Base-by-base conservation (phyloP, 2,329 filamentous ascomycete genomes). In the Ascochyta pisi region DNA sequence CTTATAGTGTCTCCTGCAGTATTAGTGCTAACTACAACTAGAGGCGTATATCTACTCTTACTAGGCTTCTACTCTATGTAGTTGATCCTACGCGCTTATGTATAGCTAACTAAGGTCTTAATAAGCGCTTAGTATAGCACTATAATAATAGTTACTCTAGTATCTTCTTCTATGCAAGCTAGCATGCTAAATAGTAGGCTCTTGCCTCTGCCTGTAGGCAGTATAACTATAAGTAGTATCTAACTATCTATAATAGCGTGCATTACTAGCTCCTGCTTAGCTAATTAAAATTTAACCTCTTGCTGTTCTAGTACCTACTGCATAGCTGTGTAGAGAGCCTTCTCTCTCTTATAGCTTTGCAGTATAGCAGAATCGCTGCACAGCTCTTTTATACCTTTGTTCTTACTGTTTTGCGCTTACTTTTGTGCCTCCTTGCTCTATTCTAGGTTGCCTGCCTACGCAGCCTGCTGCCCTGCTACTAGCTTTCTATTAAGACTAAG, bases 101-200 rank as follows among this genome's bases (percentile, higher is more conserved):
- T 16, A 1, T 16, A 16, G 16, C 16, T 16, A 16, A 16, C 16
- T 16, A 16, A 1, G 16, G 16, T 16, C 19, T 60, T 45, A 31
- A 62, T 54, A 7, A 67, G 49, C 43, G 57, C 54, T 22, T 44
- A 40, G 34, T 57, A 67, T 44, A 49, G 66, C 23, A 69, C 52
- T 9, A 67, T 48, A 7, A 68, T 57, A 5, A 69, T 41, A 15
- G 49, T 68, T 1, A 66, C 57, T 3, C 57, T 48, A 3, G 26
- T n/a, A n/a, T n/a, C n/a, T n/a, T 6, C n/a, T 50, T 3, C 31
- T 34, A 9, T 34, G n/a, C 13, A 34, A 22, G 46, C 62, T 15
- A 19, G 62, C 12, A 60, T 38, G n/a, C 31, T 68, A 37, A 68
- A 67, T 10, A 70, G 61, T 26, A 70, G 54, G 50, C 63, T 70